Percentiles rank a stretch among this genome's conserved stretches.
phyloP scores from a whole-genome alignment of 2,329 filamentous ascomycete genomes.

The Colletotrichum euphorbiae region DNA sequence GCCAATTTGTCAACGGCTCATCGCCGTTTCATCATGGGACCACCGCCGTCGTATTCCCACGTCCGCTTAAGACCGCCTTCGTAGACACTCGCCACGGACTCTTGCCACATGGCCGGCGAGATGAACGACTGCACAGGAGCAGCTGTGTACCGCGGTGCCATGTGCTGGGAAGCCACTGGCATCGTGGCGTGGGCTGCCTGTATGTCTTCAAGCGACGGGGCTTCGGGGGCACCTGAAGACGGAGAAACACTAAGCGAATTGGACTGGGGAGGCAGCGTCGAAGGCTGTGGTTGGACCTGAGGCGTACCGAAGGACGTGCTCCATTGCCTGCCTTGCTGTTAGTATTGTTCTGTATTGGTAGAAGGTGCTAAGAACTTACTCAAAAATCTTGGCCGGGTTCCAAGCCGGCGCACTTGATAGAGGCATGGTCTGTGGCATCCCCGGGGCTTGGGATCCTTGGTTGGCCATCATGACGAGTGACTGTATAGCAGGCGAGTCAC shows the following conservation, averaged over 20 bases:
- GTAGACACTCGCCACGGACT: constrained; percentile 76
- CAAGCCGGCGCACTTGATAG: constrained; percentile 75
- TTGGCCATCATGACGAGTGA: constrained; percentile 77
- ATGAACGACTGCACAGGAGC: constrained; percentile 70
- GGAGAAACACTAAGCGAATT: constrained; percentile 65
- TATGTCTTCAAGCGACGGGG: constrained; percentile 65
- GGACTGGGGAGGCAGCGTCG: constrained; percentile 57
- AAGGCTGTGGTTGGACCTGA: constrained; percentile 57
- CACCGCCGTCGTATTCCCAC: constrained; percentile 66
- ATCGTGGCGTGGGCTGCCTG: constrained; percentile 59
- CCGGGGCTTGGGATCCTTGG: constrained; percentile 66
- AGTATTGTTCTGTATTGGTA: constrained; percentile 15
- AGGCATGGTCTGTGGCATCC: constrained; percentile 66
- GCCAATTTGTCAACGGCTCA: constrained; percentile 25
- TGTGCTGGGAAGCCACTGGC: constrained; percentile 57
- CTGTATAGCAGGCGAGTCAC: constrained; percentile 80
- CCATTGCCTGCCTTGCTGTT: constrained; percentile 77
- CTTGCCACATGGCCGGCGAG: constrained; percentile 79
- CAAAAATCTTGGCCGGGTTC: constrained; percentile 91
- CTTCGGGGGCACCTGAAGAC: constrained; percentile 65
- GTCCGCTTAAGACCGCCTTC: constrained; percentile 72
- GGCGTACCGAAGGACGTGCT: constrained; percentile 91
- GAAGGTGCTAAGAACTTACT: constrained; percentile 68
- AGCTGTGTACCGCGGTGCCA: constrained; percentile 63
- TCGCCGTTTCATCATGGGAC: constrained; percentile 45